Evolutionary conservation across 805 yeast species (phyloP).

Genomic region (Citeromyces nyonsensis): DNA sequence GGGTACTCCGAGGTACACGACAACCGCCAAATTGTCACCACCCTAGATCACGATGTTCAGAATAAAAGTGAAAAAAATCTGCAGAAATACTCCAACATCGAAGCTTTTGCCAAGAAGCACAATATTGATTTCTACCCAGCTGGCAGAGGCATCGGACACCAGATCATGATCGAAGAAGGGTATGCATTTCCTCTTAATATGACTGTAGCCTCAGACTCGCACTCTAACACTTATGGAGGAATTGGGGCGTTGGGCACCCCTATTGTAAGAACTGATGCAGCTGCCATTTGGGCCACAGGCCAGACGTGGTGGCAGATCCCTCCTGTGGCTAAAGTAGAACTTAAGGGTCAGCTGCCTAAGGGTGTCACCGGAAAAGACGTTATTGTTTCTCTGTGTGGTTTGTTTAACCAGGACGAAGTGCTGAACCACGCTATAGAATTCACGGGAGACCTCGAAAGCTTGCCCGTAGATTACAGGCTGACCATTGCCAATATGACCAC

Average conservation of each 20-base stretch:
- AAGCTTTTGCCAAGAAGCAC: constrained; percentile 76
- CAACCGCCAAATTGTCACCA: constrained; percentile 85
- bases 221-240: constrained; percentile 96
- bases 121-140: constrained; percentile 97
- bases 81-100: constrained; percentile 77
- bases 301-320: constrained; percentile 99
- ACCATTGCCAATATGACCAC: constrained; percentile 97
- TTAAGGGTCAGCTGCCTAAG: constrained; percentile 63
- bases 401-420: constrained; percentile 84
- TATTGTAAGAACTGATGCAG: constrained; percentile 96
- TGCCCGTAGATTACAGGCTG: constrained; percentile 71
- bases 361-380: constrained; percentile 96
- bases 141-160: constrained; percentile 98
- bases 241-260: constrained; percentile 94
- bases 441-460: constrained; percentile 56
- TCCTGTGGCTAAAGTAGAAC: constrained; percentile 89
- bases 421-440: constrained; percentile 90
- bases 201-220: constrained; percentile 96
- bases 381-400: constrained; percentile 90
- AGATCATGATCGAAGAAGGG: constrained; percentile 97
- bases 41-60: constrained; percentile 96
- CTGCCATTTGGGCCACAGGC: constrained; percentile 98
- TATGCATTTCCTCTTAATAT: constrained; percentile 90
- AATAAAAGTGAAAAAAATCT: constrained; percentile 81
- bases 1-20: constrained; percentile 80